A percentile compares a stretch with the other conserved stretches of the same genome.
Conservation (phyloP, 768 basidiomycete genomes). For the Lepiota venenata region DNA sequence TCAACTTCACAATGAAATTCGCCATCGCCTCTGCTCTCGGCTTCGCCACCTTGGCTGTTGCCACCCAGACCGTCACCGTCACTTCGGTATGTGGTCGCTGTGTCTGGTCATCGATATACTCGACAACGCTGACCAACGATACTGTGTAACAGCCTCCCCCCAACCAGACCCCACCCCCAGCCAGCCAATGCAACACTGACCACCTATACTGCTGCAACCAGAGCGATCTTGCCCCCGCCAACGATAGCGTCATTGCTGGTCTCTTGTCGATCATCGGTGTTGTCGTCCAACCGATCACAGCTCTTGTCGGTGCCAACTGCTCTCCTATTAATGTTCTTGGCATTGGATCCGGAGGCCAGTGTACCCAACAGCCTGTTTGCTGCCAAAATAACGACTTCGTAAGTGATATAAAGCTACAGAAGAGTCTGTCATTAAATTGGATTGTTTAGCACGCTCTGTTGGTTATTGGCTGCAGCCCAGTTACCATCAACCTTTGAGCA, state of each 20-base stretch:
- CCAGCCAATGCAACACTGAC: slow-evolving; percentile 19
- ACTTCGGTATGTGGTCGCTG: slow-evolving; percentile 6
- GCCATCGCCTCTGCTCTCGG: background rate
- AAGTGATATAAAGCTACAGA: too few relatives aligned
- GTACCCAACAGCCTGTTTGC: slow-evolving; percentile 23
- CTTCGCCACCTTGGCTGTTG: slow-evolving; percentile 5
- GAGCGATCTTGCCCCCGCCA: slow-evolving; percentile 10
- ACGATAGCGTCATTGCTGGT: slow-evolving; percentile 6
- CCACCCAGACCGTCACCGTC: slow-evolving; percentile 18
- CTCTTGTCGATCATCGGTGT: too few relatives aligned
- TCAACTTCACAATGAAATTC: background rate
- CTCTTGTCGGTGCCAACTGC: slow-evolving; percentile 16
- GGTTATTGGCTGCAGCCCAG: too few relatives aligned
- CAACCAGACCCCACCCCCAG: slow-evolving; percentile 11
- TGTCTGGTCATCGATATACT: too few relatives aligned
- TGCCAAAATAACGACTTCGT: slow-evolving; percentile 19
- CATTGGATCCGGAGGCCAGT: slow-evolving; percentile 16
- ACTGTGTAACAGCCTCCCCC: slow-evolving; percentile 1
- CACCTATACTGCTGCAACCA: slow-evolving; percentile 20
- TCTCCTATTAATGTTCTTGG: slow-evolving; percentile 16
- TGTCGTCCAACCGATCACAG: background rate
- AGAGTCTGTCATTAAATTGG: too few relatives aligned
- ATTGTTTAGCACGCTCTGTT: too few relatives aligned
- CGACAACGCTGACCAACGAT: background rate
- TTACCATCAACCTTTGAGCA: too few relatives aligned